A percentile compares a stretch with the other conserved stretches of the same genome.
Conservation (phyloP, 1,139 yeast genomes). For the Barnettozyma hawaiiensis region DNA sequence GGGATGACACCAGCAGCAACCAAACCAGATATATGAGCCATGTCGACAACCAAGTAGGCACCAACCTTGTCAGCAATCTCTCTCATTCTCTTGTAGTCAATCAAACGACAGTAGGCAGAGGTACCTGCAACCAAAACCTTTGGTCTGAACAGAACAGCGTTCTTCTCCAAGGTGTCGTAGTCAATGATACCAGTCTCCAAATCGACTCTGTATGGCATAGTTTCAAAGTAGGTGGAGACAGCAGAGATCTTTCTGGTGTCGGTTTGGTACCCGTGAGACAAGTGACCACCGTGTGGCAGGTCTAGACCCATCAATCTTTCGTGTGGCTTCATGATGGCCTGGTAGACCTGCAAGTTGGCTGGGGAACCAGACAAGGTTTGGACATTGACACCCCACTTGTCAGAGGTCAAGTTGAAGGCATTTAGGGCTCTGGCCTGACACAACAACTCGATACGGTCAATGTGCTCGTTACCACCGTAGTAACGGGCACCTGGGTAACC, state of each 20-base stretch:
- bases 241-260: constrained; percentile 92
- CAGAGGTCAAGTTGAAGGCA: constrained; percentile 75
- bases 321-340: constrained; percentile 89
- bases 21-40: constrained; percentile 98
- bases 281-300: constrained; percentile 97
- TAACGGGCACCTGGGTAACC: constrained; percentile 88
- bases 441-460: constrained; percentile 85
- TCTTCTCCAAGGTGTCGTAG: constrained; percentile 88
- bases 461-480: constrained; percentile 89
- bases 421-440: constrained; percentile 92
- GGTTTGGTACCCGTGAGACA: constrained; percentile 97
- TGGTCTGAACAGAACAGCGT: constrained; percentile 88
- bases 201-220: constrained; percentile 96
- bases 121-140: constrained; percentile 96
- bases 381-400: constrained; percentile 96
- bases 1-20: constrained; percentile 96
- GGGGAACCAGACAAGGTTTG: constrained; percentile 97
- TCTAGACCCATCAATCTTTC: constrained; percentile 97
- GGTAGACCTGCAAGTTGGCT: constrained; percentile 94
- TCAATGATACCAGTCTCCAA: constrained; percentile 90
- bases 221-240: constrained; percentile 93
- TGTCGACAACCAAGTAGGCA: constrained; percentile 92
- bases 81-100: constrained; percentile 94
- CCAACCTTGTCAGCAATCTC: constrained; percentile 95
- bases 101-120: constrained; percentile 91